Base-by-base conservation (phyloP, 2,329 filamentous ascomycete species). In the Chaetomiaceae sp. region DNA sequence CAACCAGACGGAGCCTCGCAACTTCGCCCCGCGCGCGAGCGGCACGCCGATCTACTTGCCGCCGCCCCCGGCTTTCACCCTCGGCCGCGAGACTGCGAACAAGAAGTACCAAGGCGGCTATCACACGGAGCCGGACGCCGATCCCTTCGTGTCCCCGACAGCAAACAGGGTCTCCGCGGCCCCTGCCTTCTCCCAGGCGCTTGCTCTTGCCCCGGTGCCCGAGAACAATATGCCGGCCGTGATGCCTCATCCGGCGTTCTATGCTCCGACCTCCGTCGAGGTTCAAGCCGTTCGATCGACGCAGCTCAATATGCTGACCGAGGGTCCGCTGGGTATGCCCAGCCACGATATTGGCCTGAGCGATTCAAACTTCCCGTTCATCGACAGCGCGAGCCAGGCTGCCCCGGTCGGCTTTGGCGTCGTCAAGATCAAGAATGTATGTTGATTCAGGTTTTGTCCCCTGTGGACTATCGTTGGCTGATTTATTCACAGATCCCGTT, bases 401-500 rank as follows among this genome's bases (percentile, higher is more conserved):
- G 54, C 59, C 8, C 57, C 62, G 0, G 52, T 57, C 10, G 63
- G 62, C 30, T 50, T 65, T 27, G 74, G 72, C 2, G 73, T 79
- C 1, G 38, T 78, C 17, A 70, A 71, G 49, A 63, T 79, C 26
- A 66, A 60, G 42, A 78, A 78, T 33, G 75, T 76, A 55, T 65
- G 74, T 66, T 4, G 12, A 1, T 3, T 18, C 15, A 1, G 9
- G 29, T 15, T 30, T 4, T 42, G 0, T 14, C 20, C 15, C 17
- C 4, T 22, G 11, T n/a, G n/a, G 27, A 20, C 33, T 42, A 3
- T 33, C 11, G 6, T 32, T n/a, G n/a, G n/a, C n/a, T n/a, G n/a
- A 7, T 26, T 34, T 32, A 5, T 20, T 30, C 5, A 2, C 45
- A 81, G 78, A 79, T 80, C 47, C 78, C 78, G 0, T 81, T 78